Conservation (phyloP, 805 yeast genomes). For the Yarrowia alimentaria region DNA sequence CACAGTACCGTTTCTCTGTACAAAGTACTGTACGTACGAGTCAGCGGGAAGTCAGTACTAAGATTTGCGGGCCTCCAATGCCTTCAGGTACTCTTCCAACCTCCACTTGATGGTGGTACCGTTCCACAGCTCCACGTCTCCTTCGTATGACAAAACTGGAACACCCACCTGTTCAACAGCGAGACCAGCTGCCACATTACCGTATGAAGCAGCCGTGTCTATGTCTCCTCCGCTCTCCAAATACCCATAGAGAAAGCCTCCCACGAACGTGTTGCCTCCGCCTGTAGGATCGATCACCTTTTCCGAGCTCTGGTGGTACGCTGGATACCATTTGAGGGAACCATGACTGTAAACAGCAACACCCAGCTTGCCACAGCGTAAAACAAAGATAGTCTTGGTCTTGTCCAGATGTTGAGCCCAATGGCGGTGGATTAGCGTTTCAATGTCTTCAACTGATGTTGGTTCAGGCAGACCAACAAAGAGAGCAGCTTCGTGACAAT, state of each 20-base stretch:
- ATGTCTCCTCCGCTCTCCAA: constrained; percentile 41
- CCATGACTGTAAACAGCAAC: constrained; percentile 48
- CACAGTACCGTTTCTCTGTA: no score
- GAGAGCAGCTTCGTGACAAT: constrained; percentile 75
- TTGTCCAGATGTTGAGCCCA: constrained; percentile 25
- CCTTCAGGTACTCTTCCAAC: constrained; percentile 42
- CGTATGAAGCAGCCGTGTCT: constrained; percentile 59
- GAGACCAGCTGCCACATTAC: constrained; percentile 74
- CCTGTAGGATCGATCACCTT: constrained; percentile 87
- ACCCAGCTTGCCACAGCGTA: constrained; percentile 78
- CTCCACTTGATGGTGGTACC: constrained; percentile 50
- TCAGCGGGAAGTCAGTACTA: no score
- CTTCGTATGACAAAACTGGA: constrained; percentile 46
- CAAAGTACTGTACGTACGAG: no score
- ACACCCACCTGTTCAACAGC: constrained; percentile 80
- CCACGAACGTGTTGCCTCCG: constrained; percentile 88
- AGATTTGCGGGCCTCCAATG: no score
- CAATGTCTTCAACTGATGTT: constrained; percentile 43
- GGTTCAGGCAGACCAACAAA: constrained; percentile 54
- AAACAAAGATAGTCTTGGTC: constrained; percentile 39
- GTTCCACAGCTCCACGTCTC: constrained; percentile 56
- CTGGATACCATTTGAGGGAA: constrained; percentile 54
- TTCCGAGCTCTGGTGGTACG: constrained; percentile 54
- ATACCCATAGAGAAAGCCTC: constrained; percentile 69
- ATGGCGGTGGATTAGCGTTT: constrained; percentile 39